Conservation (phyloP, 371 early-diverging fungal species). For the Rhizopus stolonifer region DNA sequence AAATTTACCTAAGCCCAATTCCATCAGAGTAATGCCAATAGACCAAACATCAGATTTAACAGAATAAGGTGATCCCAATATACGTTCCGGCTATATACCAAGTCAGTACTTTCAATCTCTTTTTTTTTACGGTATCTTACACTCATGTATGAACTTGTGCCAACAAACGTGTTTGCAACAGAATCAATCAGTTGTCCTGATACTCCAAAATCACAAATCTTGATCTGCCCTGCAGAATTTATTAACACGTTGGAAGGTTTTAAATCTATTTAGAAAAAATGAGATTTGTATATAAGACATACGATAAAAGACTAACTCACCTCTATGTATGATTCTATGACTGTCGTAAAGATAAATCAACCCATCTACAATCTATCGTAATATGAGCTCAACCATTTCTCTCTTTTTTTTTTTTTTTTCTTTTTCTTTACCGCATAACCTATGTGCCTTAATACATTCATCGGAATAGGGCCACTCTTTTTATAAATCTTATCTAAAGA, state of each 20-base stretch:
- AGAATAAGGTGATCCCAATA: conserved; percentile 80
- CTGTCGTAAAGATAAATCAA: conserved; percentile 72
- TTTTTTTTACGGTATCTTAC: conserved; percentile 44
- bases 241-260: conserved; percentile 75
- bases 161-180: conserved; percentile 80
- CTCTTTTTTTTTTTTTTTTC: not conserved
- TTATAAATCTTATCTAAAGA: conserved; percentile 73
- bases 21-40: conserved; percentile 84
- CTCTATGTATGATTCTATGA: conserved; percentile 80
- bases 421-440: conserved; percentile 53
- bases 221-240: conserved; percentile 72
- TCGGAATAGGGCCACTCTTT: conserved; percentile 67
- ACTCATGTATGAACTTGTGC: conserved; percentile 86
- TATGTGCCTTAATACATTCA: conserved; percentile 69
- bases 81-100: conserved; percentile 81
- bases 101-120: not conserved
- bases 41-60: conserved; percentile 91
- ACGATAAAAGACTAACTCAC: conserved; percentile 20
- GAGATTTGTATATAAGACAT: not conserved
- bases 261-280: conserved; percentile 43
- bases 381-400: not conserved
- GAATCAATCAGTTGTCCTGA: conserved; percentile 70
- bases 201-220: conserved; percentile 86
- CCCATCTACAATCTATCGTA: conserved; percentile 58
- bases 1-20: conserved; percentile 81